These are phyloP conservation scores for Trichoderma koningii DNA, from an alignment of 2,329 filamentous ascomycete species.

Conservation along the genomic window DNA sequence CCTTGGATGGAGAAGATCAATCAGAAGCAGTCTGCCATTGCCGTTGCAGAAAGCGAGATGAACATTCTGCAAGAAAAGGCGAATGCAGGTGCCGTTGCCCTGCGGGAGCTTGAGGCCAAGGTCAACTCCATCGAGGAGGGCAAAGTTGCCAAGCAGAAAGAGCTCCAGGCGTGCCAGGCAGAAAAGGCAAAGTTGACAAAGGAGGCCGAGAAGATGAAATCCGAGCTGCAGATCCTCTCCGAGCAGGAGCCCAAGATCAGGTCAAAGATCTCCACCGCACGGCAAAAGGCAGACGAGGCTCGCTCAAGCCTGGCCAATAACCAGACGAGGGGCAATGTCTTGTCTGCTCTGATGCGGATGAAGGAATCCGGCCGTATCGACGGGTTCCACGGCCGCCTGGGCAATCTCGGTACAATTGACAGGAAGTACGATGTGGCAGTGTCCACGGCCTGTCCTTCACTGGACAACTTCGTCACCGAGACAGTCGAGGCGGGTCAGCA, in stretches of 20 bases:
- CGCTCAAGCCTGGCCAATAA: constrained; percentile 85
- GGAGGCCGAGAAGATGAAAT: constrained; percentile 70
- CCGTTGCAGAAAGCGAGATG: constrained; percentile 91
- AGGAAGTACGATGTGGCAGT: constrained; percentile 96
- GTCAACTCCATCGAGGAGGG: constrained; percentile 71
- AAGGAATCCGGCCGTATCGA: constrained; percentile 96
- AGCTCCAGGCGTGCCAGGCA: constrained; percentile 74
- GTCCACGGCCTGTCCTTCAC: constrained; percentile 86
- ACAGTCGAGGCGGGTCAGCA: constrained; percentile 95
- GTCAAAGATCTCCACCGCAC: constrained; percentile 80
- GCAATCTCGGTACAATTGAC: constrained; percentile 92
- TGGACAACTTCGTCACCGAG: constrained; percentile 97
- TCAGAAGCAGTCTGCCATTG: constrained; percentile 90
- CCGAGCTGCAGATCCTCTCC: constrained; percentile 70
- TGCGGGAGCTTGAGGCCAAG: constrained; percentile 81
- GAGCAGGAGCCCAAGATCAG: constrained; percentile 81
- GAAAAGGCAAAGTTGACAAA: constrained; percentile 73
- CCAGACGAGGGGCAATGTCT: constrained; percentile 89
- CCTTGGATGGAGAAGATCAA: constrained; percentile 98
- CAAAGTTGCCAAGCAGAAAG: constrained; percentile 68
- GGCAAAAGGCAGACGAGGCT: constrained; percentile 95
- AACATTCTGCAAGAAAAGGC: constrained; percentile 88
- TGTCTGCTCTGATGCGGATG: constrained; percentile 88
- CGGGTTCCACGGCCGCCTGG: constrained; percentile 92
- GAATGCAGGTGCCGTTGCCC: constrained; percentile 79